phyloP scores from a whole-genome alignment of 768 basidiomycete species.

The Dictyophora rubrovolvata region DNA sequence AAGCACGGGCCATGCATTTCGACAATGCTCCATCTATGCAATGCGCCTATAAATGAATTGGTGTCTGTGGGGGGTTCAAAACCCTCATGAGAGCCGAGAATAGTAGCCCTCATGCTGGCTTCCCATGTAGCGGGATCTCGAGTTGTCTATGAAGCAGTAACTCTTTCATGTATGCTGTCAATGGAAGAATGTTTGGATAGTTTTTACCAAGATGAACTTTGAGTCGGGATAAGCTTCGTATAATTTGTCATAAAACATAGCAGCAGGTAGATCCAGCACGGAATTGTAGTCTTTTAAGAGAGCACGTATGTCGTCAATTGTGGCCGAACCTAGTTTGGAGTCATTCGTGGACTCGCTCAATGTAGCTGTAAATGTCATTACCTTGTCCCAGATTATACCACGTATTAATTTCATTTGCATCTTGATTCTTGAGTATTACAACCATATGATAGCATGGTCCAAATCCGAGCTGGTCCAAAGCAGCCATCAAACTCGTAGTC shows the following conservation, averaged over 20 bases:
- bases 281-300: not conserved
- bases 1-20: too few species aligned
- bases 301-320: not conserved
- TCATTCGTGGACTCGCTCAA: too few species aligned
- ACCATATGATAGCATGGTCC: not conserved
- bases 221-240: conserved; percentile 3
- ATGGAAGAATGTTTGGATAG: not conserved
- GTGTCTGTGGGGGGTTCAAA: too few species aligned
- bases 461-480: not conserved
- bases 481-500: not conserved
- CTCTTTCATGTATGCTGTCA: not conserved
- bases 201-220: conserved; percentile 1
- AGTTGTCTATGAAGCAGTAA: not conserved
- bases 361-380: not conserved
- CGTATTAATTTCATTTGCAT: not conserved
- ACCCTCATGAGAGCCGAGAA: not conserved
- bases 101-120: not conserved
- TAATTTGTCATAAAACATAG: not conserved
- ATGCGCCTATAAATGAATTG: too few species aligned
- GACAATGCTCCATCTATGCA: too few species aligned
- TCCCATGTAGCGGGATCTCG: conserved; percentile 3
- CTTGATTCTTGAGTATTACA: not conserved
- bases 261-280: not conserved
- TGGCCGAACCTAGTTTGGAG: not conserved
- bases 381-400: not conserved